Evolutionary conservation across 2,329 filamentous ascomycete genomes (phyloP), one percentile per base, ranked within the genome.

Genomic region (Fusarium nodosum): DNA sequence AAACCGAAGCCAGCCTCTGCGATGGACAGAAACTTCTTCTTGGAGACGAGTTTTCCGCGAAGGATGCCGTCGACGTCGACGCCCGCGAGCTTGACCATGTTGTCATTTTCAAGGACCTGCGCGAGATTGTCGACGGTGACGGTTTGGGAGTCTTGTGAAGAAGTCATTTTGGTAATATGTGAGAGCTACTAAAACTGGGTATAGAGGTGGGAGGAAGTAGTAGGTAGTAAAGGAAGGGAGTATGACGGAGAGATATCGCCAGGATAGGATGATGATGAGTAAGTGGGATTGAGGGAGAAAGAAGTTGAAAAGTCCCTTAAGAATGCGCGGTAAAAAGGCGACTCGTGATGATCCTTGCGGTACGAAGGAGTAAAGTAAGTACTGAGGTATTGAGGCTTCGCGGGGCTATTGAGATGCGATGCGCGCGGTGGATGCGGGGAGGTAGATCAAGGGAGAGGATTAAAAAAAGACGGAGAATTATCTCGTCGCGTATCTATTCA

Each of bases 11-110:
- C 94, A 45, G 89, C 86, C 42, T 87, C 81, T n/a, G 90, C 91
- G 55, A 97, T 87, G 31, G 92, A 93, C 38, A 97, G 83, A 80
- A 97, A 97, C 82, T 97, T 97, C 78, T 91, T 91, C 85, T 97
- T 97, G 74, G 93, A 93, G 81, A 97, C 90, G 66, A 97, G 86
- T 82, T 97, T 97, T 73, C 94, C 94, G 58, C 94, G 92, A 57
- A 97, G 84, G 53, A 93, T 88, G 69, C 94, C 94, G 77, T 97
- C 94, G 60, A 94, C 91, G 78, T 97, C 94, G 66, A 96, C 82
- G 41, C 94, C 94, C 12, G 93, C 94, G 41, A 97, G 87, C 80
- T 97, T 97, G 81, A 97, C 92, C 75, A 91, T 90, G 52, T 82
- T 86, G 79, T 97, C 94, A 77, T 90, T 74, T 69, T 87, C 82